These are phyloP conservation scores for Aleurites moluccanus DNA, from an alignment of 441 rosid genomes.

Conservation along the genomic window DNA sequence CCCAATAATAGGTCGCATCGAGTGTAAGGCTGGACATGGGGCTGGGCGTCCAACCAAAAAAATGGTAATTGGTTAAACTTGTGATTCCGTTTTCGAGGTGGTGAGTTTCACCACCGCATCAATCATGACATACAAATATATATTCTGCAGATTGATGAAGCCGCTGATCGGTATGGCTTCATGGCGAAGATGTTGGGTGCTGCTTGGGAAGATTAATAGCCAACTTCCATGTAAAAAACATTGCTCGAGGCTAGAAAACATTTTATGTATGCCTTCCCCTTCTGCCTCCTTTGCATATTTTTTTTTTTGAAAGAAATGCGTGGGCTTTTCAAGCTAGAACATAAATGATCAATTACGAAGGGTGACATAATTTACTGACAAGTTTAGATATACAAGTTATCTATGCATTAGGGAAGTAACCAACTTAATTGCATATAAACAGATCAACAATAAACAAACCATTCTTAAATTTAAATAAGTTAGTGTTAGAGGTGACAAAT, in stretches of 20 bases:
- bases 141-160: slow-evolving; percentile 65
- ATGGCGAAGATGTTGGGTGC: slow-evolving; percentile 82
- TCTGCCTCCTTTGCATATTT: neutral
- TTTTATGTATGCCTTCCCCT: neutral
- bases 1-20: slow-evolving; percentile 84
- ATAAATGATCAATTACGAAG: neutral
- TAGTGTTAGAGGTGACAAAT: too few relatives aligned
- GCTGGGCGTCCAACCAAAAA: slow-evolving; percentile 91
- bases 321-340: neutral
- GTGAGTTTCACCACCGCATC: too few relatives aligned
- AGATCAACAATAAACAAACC: too few relatives aligned
- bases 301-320: neutral
- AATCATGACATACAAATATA: neutral
- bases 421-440: too few relatives aligned
- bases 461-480: too few relatives aligned
- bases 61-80: slow-evolving; percentile 41
- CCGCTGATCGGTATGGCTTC: slow-evolving; percentile 83
- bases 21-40: slow-evolving; percentile 92
- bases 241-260: neutral
- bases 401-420: too few relatives aligned
- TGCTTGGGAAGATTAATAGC: slow-evolving; percentile 59
- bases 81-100: neutral
- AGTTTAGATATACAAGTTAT: too few relatives aligned
- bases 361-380: too few relatives aligned
- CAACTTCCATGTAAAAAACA: too few relatives aligned